Base-by-base conservation (phyloP, 768 basidiomycete species). In the Trametes meyenii region DNA sequence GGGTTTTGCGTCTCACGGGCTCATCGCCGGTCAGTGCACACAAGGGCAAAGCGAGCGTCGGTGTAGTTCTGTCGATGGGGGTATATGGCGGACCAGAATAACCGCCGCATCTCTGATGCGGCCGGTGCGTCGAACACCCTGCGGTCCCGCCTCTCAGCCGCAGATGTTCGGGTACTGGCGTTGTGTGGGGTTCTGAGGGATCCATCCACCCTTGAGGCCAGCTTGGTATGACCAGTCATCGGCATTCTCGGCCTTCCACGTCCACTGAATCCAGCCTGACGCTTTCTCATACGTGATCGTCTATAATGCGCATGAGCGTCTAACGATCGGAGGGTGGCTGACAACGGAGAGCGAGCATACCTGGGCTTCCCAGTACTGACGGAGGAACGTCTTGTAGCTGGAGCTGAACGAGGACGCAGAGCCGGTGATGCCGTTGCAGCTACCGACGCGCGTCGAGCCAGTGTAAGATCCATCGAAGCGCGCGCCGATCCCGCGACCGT, bases 171-270 rank as follows among this genome's bases (percentile, higher is more conserved):
- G 88, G 73, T 84, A 92, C 67, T 76, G 67, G 53, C 77, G 72
- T 40, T 80, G 40, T 10, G 80, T 79, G 1, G 85, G 83, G 71
- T 81, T 72, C 63, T 79, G 72, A 10, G 94, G 94, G 70, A 96
- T 95, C 92, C 91, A 95, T 21, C 94, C 94, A 62, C 86, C 81
- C 13, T 77, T 72, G 36, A 96, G 77, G 42, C 93, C 93, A 46
- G 89, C 86, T 64, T 90, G 83, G 77, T 96, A 96, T 0, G 89
- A 82, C 95, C 95, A 97, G 60, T 96, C 95, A 63, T 92, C 90
- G 2, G 91, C 88, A 62, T 76, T 76, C 73, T 94, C 92, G 0
- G 90, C 73, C 76, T 93, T 93, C 91, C 91, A 93, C 1, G 89
- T 85, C 91, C 90, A 92, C 71, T 87, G 84, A 23, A 91, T 72